These are phyloP conservation scores for Termitomyces sp. DNA, from an alignment of 768 basidiomycete genomes.

Conservation along the genomic window DNA sequence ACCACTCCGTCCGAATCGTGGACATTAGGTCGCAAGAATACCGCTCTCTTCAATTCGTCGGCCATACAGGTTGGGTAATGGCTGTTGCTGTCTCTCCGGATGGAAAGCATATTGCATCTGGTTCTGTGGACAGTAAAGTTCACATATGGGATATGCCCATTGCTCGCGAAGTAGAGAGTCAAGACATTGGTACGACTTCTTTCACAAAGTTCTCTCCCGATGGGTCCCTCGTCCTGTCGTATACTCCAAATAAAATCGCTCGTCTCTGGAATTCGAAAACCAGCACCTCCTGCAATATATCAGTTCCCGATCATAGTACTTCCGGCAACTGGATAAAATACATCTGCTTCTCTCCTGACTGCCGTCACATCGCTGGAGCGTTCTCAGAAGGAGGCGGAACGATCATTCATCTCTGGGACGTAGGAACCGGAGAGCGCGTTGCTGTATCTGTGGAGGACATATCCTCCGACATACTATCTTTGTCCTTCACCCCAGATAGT, in stretches of 20 bases:
- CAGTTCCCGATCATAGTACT: background rate
- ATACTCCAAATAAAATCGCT: no score
- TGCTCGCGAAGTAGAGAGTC: no score
- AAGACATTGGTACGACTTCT: no score
- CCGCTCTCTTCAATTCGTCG: no score
- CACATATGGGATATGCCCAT: no score
- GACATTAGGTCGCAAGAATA: no score
- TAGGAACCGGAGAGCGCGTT: background rate
- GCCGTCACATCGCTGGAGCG: background rate
- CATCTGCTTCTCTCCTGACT: background rate
- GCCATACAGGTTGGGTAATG: no score
- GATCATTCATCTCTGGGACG: background rate
- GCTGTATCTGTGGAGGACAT: background rate
- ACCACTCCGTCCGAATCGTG: no score
- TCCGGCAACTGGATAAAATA: background rate
- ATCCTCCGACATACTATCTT: background rate
- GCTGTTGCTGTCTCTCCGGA: no score
- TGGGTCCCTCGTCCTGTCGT: background rate
- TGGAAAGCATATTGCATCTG: no score
- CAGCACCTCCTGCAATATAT: background rate
- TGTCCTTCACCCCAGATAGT: background rate
- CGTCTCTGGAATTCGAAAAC: background rate
- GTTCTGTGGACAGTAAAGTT: no score
- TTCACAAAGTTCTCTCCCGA: background rate
- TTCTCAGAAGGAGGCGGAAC: background rate